A percentile compares a stretch with the other conserved stretches of the same genome.
Evolutionary conservation across 495 filamentous ascomycete species (phyloP).

Genomic region (Penicillium coffeae): DNA sequence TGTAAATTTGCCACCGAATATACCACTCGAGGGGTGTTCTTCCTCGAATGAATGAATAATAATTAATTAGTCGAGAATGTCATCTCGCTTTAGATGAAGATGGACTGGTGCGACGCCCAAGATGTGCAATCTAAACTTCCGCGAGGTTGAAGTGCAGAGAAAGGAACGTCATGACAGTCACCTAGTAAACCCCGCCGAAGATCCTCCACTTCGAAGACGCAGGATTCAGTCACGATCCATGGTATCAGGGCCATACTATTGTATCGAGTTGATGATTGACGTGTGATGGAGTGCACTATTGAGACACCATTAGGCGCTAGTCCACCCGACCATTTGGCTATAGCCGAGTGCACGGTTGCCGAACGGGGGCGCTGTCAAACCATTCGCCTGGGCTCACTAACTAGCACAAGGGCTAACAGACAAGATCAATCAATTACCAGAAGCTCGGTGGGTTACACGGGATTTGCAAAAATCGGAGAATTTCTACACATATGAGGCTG

Average conservation of each 20-base stretch:
- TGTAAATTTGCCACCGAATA: too few species aligned
- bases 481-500: too few species aligned
- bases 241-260: slow-evolving; percentile 10
- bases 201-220: too few species aligned
- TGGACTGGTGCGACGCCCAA: too few species aligned
- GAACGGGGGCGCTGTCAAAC: slow-evolving; percentile 16
- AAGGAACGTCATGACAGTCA: not conserved
- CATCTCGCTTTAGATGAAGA: too few species aligned
- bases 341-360: slow-evolving; percentile 3
- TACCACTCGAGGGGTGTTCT: not conserved
- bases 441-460: too few species aligned
- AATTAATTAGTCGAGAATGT: too few species aligned
- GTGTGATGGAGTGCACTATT: slow-evolving; percentile 17
- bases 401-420: not conserved
- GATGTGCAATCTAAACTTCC: too few species aligned
- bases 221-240: slow-evolving; percentile 13
- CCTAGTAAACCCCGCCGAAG: not conserved
- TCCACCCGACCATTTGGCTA: slow-evolving; percentile 6
- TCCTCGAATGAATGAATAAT: too few species aligned
- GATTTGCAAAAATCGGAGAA: too few species aligned
- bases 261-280: not conserved
- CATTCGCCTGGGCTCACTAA: slow-evolving; percentile 23
- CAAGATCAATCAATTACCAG: too few species aligned
- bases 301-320: slow-evolving; percentile 18
- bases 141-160: too few species aligned